Evolutionary conservation across 495 filamentous ascomycete species (phyloP).

Genomic region (Xylaria intraflava): DNA sequence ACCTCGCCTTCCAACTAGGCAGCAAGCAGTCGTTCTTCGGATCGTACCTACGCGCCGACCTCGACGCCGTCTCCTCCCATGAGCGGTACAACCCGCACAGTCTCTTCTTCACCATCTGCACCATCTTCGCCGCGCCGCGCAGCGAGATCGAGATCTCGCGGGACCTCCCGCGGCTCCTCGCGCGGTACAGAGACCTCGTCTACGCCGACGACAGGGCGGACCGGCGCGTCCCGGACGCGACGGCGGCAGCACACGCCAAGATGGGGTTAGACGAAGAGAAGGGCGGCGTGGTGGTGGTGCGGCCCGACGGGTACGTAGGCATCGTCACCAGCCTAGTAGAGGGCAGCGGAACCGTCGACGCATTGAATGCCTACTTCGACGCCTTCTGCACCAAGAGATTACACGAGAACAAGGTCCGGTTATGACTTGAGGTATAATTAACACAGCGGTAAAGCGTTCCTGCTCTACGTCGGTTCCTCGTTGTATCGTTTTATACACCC

Average conservation of each 20-base stretch:
- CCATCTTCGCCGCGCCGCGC: conserved; percentile 61
- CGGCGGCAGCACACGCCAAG: conserved; percentile 75
- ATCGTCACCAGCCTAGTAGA: conserved; percentile 65
- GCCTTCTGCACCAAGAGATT: conserved; percentile 51
- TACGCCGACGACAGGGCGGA: conserved; percentile 85
- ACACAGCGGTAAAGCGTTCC: too few relatives aligned
- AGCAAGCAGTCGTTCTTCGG: conserved; percentile 64
- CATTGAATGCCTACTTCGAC: conserved; percentile 75
- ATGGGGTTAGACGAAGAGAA: conserved; percentile 68
- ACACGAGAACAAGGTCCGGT: conserved; percentile 26
- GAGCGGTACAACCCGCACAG: conserved; percentile 79
- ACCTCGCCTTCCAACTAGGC: conserved; percentile 58
- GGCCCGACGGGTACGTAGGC: conserved; percentile 82
- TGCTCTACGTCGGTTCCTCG: too few relatives aligned
- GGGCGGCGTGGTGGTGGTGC: conserved; percentile 73
- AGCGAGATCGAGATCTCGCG: conserved; percentile 57
- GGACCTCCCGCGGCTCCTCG: conserved; percentile 59
- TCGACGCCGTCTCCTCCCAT: conserved; percentile 62
- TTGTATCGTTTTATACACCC: too few relatives aligned
- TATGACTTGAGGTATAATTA: too few relatives aligned
- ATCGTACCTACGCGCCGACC: conserved; percentile 54
- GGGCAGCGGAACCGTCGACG: conserved; percentile 71
- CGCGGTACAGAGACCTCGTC: conserved; percentile 71
- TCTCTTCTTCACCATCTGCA: conserved; percentile 69
- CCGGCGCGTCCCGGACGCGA: conserved; percentile 57